Base-by-base conservation (phyloP, 1,284 basidiomycete species). In the Golubevia pallescens region DNA sequence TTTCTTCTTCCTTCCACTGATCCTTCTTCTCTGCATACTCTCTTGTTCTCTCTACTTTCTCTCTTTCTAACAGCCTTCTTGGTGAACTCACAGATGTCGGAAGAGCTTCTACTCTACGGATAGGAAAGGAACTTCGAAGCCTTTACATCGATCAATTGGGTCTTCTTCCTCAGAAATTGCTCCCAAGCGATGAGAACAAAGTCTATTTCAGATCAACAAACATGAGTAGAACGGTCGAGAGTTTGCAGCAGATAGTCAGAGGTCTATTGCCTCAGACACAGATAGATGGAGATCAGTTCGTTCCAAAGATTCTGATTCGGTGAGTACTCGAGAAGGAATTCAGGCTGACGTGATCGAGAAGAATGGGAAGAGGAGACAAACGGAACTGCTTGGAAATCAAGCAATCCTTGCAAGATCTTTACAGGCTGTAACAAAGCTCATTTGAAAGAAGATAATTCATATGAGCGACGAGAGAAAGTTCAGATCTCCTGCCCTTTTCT, bases 71-170 rank as follows among this genome's bases (percentile, higher is more conserved):
- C n/a, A 92, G 92, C 81, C 86, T 93, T 65, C 86, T 93, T 14
- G 93, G 93, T 32, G 92, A 93, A 80, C 86, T 94, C 70, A 93
- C 93, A 7, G 93, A 94, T 77, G 72, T 91, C 3, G 93, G 93
- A 38, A 88, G 91, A 78, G 87, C 90, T 86, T 91, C 92, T 2
- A 93, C 92, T 1, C 90, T 89, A 68, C 88, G 89, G 57, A 90
- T 90, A 70, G 93, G 93, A 0, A 75, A 78, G 48, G 88, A 88
- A 5, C 86, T 93, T 52, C 87, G 92, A 52, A 87, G 87, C 56
- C 87, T 93, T 32, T 94, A 94, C 73, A 86, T 93, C 48, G 89
- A 93, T 62, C 89, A 87, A 20, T 92, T 92, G 61, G 65, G 88
- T 55, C 67, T 82, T 24, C 28, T 85, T n/a, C 80, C 80, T 0